Conservation (phyloP, 1,284 basidiomycete species). For the Termitomyces sp. region DNA sequence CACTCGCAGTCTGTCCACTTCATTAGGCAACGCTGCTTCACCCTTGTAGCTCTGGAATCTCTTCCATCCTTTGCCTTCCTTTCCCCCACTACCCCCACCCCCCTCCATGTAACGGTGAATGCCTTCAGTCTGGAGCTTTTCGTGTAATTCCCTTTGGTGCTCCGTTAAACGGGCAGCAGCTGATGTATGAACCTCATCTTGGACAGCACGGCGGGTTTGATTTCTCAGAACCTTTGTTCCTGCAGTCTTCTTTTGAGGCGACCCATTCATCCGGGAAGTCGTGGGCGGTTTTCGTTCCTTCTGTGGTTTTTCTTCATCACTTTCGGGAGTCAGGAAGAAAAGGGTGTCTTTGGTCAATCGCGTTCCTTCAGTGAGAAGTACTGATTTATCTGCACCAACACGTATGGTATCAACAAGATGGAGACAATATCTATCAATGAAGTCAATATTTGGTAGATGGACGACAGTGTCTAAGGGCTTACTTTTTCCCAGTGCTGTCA, state of each 20-base stretch:
- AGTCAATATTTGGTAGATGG: conserved; percentile 1
- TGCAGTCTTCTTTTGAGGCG: conserved; percentile 68
- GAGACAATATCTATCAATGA: conserved; percentile 70
- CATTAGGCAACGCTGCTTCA: conserved; percentile 82
- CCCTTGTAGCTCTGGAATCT: conserved; percentile 97
- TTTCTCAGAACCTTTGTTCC: conserved; percentile 82
- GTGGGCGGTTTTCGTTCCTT: conserved; percentile 57
- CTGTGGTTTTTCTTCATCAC: conserved; percentile 48
- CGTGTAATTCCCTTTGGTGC: conserved; percentile 87
- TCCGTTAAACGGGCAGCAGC: conserved; percentile 72
- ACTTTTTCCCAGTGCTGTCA: conserved; percentile 77
- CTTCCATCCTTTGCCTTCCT: conserved; percentile 90
- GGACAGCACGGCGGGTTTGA: conserved; percentile 77
- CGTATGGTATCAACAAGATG: conserved; percentile 88
- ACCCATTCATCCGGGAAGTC: conserved; percentile 51
- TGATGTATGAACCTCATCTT: conserved; percentile 74
- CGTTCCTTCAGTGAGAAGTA: conserved; percentile 79
- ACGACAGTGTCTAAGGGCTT: conserved; percentile 20
- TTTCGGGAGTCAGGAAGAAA: conserved; percentile 74
- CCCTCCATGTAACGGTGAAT: conserved; percentile 81
- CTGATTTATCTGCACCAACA: conserved; percentile 64
- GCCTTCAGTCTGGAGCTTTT: conserved; percentile 77
- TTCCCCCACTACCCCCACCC: conserved; percentile 63
- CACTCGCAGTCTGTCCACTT: conserved; percentile 74
- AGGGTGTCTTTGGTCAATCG: conserved; percentile 83